Evolutionary conservation across 495 filamentous ascomycete species (phyloP), one percentile per base, ranked within the genome.

Genomic region (Cetradonia linearis): DNA sequence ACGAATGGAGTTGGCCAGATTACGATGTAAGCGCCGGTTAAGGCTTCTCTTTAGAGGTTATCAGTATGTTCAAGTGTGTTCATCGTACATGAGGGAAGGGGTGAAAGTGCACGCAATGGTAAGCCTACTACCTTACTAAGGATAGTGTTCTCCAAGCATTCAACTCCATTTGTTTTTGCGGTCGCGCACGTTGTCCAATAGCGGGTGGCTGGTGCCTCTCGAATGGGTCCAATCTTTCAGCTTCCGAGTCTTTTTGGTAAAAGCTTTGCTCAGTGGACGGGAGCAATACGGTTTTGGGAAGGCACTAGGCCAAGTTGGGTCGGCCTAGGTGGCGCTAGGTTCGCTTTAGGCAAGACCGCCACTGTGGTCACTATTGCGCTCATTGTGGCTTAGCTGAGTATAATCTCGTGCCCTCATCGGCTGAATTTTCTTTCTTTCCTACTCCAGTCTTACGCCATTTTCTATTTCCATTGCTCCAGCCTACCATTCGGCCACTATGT

Each of bases 321-420:
- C 13, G 40, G 40, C 10, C 9, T 46, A 20, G 20, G 20, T 46
- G 20, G 20, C 13, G 42, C 42, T 46, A 46, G 42, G 20, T 14
- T 30, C 55, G 27, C 27, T 57, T 57, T 57, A 11, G 55, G 55
- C 16, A 42, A 44, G 14, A 13, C 30, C 14, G 46, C 10, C 44
- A 58, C n/a, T 16, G 31, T 9, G 23, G 25, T 10, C 18, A 58
- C 42, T n/a, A n/a, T 34, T 58, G 40, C 56, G 37, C 49, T 34
- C 20, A 30, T 20, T 33, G 62, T 61, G 62, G 62, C 62, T 49
- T 58, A 64, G 58, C 58, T 61, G 58, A 61, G 55, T 9, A 46
- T 28, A 5, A 18, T 50, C 2, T 28, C 23, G 13, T 18, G 16
- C 36, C 1, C 50, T 23, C 52, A 27, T 57, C 62, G 62, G 58